Conservation (phyloP, 495 filamentous ascomycete genomes). For the Aspergillus leporis region DNA sequence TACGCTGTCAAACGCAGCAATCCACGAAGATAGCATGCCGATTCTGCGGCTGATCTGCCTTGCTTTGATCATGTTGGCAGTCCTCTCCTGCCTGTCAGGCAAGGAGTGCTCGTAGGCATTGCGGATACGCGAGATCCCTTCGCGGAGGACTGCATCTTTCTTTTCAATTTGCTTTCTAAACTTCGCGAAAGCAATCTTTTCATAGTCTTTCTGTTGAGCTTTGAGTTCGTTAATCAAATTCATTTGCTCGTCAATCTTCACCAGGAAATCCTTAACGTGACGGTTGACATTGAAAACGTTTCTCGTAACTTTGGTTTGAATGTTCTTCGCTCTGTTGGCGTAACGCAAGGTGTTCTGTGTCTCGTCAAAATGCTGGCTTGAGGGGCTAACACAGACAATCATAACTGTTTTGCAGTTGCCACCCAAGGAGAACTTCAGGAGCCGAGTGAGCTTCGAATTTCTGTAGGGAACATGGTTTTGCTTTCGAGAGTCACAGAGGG, state of each 20-base stretch:
- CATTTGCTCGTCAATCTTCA: slow-evolving; percentile 97
- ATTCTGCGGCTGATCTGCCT: slow-evolving; percentile 84
- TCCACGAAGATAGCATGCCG: slow-evolving; percentile 81
- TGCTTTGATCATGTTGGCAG: slow-evolving; percentile 76
- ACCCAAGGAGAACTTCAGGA: slow-evolving; percentile 95
- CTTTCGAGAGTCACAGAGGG: slow-evolving; percentile 91
- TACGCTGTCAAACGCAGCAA: slow-evolving; percentile 85
- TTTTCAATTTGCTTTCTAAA: slow-evolving; percentile 87
- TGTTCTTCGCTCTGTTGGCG: slow-evolving; percentile 98
- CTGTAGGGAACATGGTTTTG: slow-evolving; percentile 94
- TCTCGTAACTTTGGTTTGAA: slow-evolving; percentile 97
- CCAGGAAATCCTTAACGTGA: slow-evolving; percentile 96
- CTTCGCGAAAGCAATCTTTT: slow-evolving; percentile 81
- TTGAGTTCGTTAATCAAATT: slow-evolving; percentile 91
- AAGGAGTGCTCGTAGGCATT: slow-evolving; percentile 80
- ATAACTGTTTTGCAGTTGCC: slow-evolving; percentile 99
- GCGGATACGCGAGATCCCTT: slow-evolving; percentile 79
- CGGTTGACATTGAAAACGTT: slow-evolving; percentile 99
- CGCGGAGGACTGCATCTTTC: slow-evolving; percentile 72
- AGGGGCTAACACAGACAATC: slow-evolving; percentile 98
- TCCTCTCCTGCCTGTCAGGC: slow-evolving; percentile 76
- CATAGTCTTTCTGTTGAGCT: slow-evolving; percentile 87
- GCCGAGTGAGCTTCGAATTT: slow-evolving; percentile 93
- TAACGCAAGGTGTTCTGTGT: slow-evolving; percentile 98
- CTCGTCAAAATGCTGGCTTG: slow-evolving; percentile 96